Evolutionary conservation across 1,139 yeast species (phyloP).

Genomic region (Debaryomycetaceae sp.): DNA sequence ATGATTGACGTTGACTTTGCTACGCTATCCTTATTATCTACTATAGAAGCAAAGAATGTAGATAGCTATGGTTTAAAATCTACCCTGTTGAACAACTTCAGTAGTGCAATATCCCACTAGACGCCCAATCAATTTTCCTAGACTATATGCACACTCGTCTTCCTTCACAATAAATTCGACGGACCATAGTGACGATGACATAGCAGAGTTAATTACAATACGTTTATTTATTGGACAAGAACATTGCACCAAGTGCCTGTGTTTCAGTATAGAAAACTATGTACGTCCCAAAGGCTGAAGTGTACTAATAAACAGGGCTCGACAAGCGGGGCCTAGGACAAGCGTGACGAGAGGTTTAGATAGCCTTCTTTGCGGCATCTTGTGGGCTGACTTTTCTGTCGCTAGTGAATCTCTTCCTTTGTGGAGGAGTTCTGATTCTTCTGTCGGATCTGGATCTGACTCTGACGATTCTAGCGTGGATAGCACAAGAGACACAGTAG

Average conservation of each 20-base stretch:
- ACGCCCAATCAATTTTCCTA: background rate
- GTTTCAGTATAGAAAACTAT: background rate
- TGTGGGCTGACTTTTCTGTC: constrained; percentile 96
- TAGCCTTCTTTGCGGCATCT: constrained; percentile 96
- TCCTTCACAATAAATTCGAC: background rate
- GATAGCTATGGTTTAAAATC: background rate
- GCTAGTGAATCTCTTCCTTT: constrained; percentile 96
- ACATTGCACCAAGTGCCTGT: background rate
- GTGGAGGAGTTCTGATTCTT: constrained; percentile 98
- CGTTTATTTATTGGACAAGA: background rate
- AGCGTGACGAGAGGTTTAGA: constrained; percentile 7
- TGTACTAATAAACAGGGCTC: background rate
- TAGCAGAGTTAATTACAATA: background rate
- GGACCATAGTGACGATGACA: background rate
- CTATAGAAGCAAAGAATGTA: background rate
- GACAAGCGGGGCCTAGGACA: constrained; percentile 1
- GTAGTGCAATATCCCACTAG: background rate
- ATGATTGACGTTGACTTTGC: background rate
- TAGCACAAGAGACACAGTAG: constrained; percentile 99
- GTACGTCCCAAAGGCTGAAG: background rate
- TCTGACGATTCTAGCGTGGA: constrained; percentile 99
- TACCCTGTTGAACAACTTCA: background rate
- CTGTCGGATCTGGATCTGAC: constrained; percentile 99
- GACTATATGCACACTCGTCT: background rate
- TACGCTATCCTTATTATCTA: background rate